Base-by-base conservation (phyloP, 169 alveolate species). In the Eimeria necatrix region DNA sequence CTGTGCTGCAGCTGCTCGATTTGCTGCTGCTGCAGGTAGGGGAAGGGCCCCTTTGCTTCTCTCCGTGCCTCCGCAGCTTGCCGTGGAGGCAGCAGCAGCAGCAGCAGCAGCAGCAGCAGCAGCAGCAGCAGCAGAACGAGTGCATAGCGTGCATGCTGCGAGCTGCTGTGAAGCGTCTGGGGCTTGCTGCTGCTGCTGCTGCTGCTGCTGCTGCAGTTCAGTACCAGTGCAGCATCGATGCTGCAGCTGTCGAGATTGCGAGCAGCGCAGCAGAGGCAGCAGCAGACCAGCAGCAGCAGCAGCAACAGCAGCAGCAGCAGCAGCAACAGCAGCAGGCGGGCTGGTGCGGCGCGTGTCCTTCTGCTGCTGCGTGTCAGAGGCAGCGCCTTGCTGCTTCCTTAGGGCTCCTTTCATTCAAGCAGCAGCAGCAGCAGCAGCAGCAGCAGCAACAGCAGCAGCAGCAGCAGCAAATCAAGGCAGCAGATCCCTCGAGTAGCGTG, bases 141-240 rank as follows among this genome's bases (percentile, higher is more conserved):
- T 64, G 76, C 76, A 9, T 64, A 10, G 26, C 18, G 8, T n/a
- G 9, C 26, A 64, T 64, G 76, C 18, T 64, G 26, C 8, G 76
- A 20, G 20, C 76, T 9, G 76, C 76, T 24, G 26, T 20, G 41
- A 9, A 64, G 26, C 18, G 41, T n/a, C 76, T 64, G 41, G 76
- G 76, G 9, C 5, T 24, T 64, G 76, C 76, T 64, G 76, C 26
- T 64, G 76, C 76, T 64, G 76, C 41, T n/a, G 76, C 76, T 14
- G 76, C 76, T 9, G 76, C 76, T 64, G 76, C 76, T n/a, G 76
- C 76, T n/a, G 76, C 76, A 14, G 18, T 64, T 10, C 76, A 64
- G 26, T 64, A 64, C 76, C 76, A 64, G 76, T 64, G 76, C 76
- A 14, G 14, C 41, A 64, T 64, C 76, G 26, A 64, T 64, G 76